Base-by-base conservation (phyloP, 78 protist species). In the Bodo saltans region DNA sequence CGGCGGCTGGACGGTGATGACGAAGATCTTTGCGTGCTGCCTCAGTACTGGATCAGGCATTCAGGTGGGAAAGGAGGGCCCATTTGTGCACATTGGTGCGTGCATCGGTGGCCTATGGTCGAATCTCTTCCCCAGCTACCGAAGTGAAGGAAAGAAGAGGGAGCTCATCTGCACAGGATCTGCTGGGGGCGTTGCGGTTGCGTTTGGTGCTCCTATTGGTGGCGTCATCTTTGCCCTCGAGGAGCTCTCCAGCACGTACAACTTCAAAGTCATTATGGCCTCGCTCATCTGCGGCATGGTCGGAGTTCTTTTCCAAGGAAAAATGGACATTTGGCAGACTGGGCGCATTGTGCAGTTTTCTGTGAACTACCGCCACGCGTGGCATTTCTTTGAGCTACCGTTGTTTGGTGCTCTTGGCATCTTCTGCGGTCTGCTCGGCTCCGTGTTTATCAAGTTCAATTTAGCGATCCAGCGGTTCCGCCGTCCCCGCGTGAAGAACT, bases 171-270 rank as follows among this genome's bases (percentile, higher is more conserved):
- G 84, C 25, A 89, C 95, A 3, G 96, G 89, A 0, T 26, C 74
- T 12, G 94, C 96, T 0, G 88, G 79, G 35, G 98, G 98, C 27
- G 93, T 95, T 0, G 84, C 94, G 4, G 87, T 87, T 27, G 86
- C 88, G 40, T 95, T 95, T 42, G 97, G 96, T 40, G 92, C 96
- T 27, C 98, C 98, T 0, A 83, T 95, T 17, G 98, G 98, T 27
- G 98, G 96, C 0, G 88, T 95, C 12, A 42, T 95, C 21, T 95
- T 95, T 40, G 37, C 89, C 3, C 83, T 92, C 40, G 98, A 95
- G 80, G 95, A 89, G 3, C 89, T 96, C 11, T 78, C 96, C 26
- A 83, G 92, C 35, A 92, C 90, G 68, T 94, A 80, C 47, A 39
- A 87, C 8, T 73, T 88, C 72, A 68, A 53, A 26, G 85, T 78